Evolutionary conservation across 1,284 basidiomycete genomes (phyloP).

Genomic region (Malassezia psittaci): DNA sequence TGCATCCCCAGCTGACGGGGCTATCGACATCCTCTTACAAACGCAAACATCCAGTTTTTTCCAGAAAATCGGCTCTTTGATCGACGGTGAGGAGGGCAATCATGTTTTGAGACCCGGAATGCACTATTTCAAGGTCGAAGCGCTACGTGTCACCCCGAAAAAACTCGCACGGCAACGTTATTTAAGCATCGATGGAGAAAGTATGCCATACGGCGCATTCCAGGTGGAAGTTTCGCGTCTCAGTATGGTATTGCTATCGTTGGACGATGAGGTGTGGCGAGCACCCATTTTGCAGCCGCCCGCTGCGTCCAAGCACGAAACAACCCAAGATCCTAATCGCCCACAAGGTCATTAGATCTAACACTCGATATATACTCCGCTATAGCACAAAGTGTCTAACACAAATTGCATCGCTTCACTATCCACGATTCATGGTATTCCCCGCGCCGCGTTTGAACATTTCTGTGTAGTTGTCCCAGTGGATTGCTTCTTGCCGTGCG

Average conservation of each 20-base stretch:
- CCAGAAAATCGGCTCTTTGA: conserved; percentile 28
- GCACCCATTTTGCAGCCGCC: conserved; percentile 2
- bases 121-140: conserved; percentile 39
- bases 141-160: conserved; percentile 39
- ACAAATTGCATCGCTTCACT: neutral
- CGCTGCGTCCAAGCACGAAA: neutral
- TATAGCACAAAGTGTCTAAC: too few species aligned
- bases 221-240: conserved; percentile 61
- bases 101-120: conserved; percentile 31
- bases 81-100: conserved; percentile 30
- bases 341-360: too few species aligned
- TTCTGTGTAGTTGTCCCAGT: conserved; percentile 36
- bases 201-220: conserved; percentile 66
- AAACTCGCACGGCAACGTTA: conserved; percentile 20
- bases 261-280: conserved; percentile 13
- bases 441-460: conserved; percentile 60
- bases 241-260: neutral
- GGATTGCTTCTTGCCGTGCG: conserved; percentile 28
- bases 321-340: neutral
- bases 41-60: conserved; percentile 18
- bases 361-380: neutral
- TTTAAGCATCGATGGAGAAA: conserved; percentile 66
- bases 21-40: conserved; percentile 35
- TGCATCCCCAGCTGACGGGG: conserved; percentile 31
- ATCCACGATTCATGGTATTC: conserved; percentile 86